Base-by-base conservation (phyloP, 768 basidiomycete genomes). In the Rhodotorula babjevae region DNA sequence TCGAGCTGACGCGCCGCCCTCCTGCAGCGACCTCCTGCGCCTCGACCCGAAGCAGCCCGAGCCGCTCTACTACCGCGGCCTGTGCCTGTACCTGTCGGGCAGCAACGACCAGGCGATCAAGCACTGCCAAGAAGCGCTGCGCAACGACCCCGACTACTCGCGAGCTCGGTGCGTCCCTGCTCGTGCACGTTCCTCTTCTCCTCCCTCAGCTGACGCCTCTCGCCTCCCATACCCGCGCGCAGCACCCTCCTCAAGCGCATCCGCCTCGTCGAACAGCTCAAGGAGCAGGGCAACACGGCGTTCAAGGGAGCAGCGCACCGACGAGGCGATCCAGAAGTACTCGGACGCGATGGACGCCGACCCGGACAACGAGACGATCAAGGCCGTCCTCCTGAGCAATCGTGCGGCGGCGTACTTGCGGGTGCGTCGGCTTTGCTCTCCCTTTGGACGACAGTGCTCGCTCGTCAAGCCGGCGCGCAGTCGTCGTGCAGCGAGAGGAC, bases 231-330 rank as follows among this genome's bases (percentile, higher is more conserved):
- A n/a, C n/a, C n/a, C n/a, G n/a, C n/a, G 14, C 36, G 12, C 65
- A 86, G 87, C 71, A 85, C 85, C 57, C 82, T 93, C 65, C 85
- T 92, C 56, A 89, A 87, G 79, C 86, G 90, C 12, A 85, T 91
- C n/a, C 90, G 89, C 76, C 89, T 90, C 47, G 87, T 94, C 27
- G 92, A 94, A 72, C 83, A 87, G 68, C 79, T 89, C 56, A 93
- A 93, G 78, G 92, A 93, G 73, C 91, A 91, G 73, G 92, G 92
- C 0, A 93, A 94, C 74, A 77, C 80, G 2, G 84, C 86, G 2
- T 94, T 93, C 82, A 92, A 92, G 81, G n/a, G 67, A 78, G 0
- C 84, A 85, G 5, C 83, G 83, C 68, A 81, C 87, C 47, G 77
- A 84, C 42, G 88, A 89, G 31, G 92, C 92, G 0, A 80, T 87